Percentiles rank a stretch among this genome's conserved stretches.
These are phyloP conservation scores for Calonectria pteridis DNA, from an alignment of 2,329 filamentous ascomycete genomes.

Conservation along the genomic window DNA sequence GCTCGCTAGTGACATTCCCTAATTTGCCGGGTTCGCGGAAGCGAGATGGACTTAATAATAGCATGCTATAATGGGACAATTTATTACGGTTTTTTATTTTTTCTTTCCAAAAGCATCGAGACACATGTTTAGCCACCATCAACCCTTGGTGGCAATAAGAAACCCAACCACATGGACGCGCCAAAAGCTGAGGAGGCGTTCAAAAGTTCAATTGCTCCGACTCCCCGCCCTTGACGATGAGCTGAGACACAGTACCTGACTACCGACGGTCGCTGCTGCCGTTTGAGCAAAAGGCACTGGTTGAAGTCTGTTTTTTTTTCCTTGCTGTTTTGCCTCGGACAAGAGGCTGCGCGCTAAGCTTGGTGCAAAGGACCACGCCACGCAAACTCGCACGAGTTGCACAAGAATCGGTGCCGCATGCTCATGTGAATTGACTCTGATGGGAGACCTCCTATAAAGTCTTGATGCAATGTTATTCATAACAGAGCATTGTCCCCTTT, in stretches of 20 bases:
- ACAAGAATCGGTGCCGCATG: background rate
- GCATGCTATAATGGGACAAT: background rate
- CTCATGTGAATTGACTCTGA: background rate
- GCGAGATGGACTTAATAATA: background rate
- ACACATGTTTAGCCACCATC: background rate
- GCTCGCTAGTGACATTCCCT: background rate
- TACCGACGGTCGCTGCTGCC: background rate
- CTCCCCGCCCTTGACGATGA: background rate
- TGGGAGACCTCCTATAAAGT: background rate
- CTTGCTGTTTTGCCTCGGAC: background rate
- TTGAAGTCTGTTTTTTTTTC: background rate
- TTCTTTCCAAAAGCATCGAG: background rate
- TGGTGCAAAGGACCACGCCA: background rate
- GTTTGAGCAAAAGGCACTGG: background rate
- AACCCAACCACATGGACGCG: background rate
- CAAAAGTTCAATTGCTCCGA: background rate
- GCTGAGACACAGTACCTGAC: background rate
- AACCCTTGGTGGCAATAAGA: background rate
- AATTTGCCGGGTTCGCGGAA: background rate
- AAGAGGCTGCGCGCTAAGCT: background rate
- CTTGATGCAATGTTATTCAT: background rate
- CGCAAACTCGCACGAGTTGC: background rate
- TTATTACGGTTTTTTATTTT: background rate
- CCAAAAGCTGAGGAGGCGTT: background rate
- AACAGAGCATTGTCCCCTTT: background rate